Percentiles rank a stretch among this genome's conserved stretches.
These are phyloP conservation scores for Xerocomellus amylosporus DNA, from an alignment of 768 basidiomycete genomes.

Conservation along the genomic window DNA sequence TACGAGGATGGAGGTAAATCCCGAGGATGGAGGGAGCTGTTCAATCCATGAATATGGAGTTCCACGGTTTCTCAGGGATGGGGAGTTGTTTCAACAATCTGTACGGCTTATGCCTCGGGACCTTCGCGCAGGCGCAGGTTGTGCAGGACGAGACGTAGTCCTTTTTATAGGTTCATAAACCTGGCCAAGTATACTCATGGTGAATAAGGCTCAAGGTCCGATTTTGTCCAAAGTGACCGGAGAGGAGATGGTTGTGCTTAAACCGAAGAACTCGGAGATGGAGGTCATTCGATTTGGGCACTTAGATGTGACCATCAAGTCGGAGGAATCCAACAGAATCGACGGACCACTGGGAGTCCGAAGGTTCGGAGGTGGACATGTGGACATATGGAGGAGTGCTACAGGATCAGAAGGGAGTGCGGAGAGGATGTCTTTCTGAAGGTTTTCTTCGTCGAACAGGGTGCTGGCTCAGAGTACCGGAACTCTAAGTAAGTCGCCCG, in stretches of 20 bases:
- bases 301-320: background rate
- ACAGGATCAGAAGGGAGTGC: no score
- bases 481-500: no score
- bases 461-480: no score
- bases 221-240: no score
- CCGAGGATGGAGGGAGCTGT: background rate
- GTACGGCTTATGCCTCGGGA: background rate
- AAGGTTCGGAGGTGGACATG: no score
- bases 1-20: background rate
- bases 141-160: background rate
- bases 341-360: no score
- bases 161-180: background rate
- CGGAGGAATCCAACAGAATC: background rate
- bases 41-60: background rate
- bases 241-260: no score
- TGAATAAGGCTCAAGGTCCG: no score
- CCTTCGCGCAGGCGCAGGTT: no score
- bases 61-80: background rate
- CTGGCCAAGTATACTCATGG: background rate
- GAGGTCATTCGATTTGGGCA: background rate
- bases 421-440: no score
- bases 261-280: background rate
- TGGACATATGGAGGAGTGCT: no score
- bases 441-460: no score
- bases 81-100: background rate